Evolutionary conservation across 306 rosid genomes (phyloP).

Genomic region (Malus sylvestris): DNA sequence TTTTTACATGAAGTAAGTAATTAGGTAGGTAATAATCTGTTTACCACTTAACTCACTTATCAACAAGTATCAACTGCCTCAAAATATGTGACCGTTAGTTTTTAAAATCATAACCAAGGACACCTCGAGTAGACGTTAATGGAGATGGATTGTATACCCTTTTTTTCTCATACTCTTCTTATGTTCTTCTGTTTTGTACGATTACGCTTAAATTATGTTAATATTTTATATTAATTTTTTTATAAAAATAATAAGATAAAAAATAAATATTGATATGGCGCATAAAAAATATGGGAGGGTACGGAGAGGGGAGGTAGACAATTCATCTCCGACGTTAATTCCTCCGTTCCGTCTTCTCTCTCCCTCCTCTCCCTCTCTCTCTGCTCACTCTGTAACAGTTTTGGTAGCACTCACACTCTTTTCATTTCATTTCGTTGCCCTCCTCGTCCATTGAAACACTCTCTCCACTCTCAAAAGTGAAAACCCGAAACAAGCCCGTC

Average conservation of each 20-base stretch:
- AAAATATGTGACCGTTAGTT: slow-evolving; percentile 61
- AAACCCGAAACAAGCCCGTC: background rate
- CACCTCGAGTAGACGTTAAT: slow-evolving; percentile 18
- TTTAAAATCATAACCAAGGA: slow-evolving; percentile 18
- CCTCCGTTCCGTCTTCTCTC: background rate
- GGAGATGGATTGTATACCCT: too few relatives aligned
- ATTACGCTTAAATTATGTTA: too few relatives aligned
- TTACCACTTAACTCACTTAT: background rate
- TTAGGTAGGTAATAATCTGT: background rate
- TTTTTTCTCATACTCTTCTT: too few relatives aligned
- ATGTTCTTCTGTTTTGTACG: too few relatives aligned
- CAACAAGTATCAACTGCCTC: slow-evolving; percentile 5
- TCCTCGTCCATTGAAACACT: background rate
- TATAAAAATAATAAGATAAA: too few relatives aligned
- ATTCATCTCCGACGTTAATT: too few relatives aligned
- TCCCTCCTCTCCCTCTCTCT: background rate
- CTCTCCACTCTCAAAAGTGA: background rate
- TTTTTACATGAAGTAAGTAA: background rate
- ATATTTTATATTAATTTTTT: too few relatives aligned
- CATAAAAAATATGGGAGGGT: too few relatives aligned
- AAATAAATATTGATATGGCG: too few relatives aligned
- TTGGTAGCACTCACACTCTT: slow-evolving; percentile 6
- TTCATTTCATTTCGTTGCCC: background rate
- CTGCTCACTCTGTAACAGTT: slow-evolving; percentile 7
- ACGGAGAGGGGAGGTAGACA: too few relatives aligned